phyloP scores from a whole-genome alignment of 306 rosid genomes.

The Quercus engelmannii region DNA sequence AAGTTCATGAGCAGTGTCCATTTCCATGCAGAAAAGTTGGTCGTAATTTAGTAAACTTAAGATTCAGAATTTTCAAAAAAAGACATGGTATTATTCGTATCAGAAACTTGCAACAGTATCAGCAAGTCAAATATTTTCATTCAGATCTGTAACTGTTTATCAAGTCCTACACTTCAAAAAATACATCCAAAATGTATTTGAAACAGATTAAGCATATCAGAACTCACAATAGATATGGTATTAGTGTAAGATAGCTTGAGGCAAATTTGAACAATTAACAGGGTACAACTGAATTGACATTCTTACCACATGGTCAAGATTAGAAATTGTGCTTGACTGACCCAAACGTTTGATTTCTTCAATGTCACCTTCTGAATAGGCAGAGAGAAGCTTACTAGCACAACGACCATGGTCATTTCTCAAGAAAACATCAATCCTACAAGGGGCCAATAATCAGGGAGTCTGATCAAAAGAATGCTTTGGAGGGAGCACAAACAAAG shows the following conservation, averaged over 20 bases:
- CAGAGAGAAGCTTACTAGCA: slow-evolving; percentile 78
- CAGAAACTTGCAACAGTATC: too few species aligned
- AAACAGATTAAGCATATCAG: not conserved
- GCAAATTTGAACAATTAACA: not conserved
- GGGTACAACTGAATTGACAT: not conserved
- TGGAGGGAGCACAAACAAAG: too few species aligned
- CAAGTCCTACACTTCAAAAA: not conserved
- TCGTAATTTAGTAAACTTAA: too few species aligned
- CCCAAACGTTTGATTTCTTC: slow-evolving; percentile 82
- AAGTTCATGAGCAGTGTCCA: too few species aligned
- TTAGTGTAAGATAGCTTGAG: not conserved
- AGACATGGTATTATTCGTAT: too few species aligned
- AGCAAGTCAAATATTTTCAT: too few species aligned
- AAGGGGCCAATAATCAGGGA: not conserved
- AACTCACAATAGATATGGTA: not conserved
- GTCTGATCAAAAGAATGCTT: not conserved
- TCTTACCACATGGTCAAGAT: slow-evolving; percentile 84
- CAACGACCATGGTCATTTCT: slow-evolving; percentile 73
- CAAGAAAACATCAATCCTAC: slow-evolving; percentile 78
- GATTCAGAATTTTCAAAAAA: too few species aligned
- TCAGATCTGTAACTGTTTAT: too few species aligned
- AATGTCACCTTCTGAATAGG: slow-evolving; percentile 67
- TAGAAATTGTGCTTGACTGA: slow-evolving; percentile 63
- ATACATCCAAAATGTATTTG: not conserved
- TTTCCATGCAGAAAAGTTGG: too few species aligned